phyloP scores from a whole-genome alignment of 768 basidiomycete genomes.

The Termitomyces sp. region DNA sequence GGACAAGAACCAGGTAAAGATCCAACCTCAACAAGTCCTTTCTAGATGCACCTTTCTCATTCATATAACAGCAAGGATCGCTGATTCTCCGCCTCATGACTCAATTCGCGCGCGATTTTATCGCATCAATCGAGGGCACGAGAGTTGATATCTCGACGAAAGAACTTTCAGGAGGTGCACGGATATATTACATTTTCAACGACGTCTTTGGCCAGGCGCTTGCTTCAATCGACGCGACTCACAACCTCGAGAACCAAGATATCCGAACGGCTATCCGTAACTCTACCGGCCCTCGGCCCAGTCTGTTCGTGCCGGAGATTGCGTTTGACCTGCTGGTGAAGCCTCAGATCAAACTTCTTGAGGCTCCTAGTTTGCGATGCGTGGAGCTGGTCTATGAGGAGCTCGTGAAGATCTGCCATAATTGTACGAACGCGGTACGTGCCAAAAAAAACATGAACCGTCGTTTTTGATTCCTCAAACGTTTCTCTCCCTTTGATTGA shows the following conservation, averaged over 20 bases:
- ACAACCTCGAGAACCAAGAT: constrained; percentile 88
- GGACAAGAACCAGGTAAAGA: constrained; percentile 75
- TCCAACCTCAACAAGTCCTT: background rate
- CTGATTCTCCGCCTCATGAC: constrained; percentile 96
- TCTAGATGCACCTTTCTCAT: constrained; percentile 6
- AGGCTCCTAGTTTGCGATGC: constrained; percentile 90
- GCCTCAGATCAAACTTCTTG: constrained; percentile 95
- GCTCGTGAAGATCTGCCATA: constrained; percentile 98
- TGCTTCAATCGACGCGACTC: constrained; percentile 82
- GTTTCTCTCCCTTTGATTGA: background rate
- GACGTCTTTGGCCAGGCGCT: constrained; percentile 95
- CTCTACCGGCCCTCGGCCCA: constrained; percentile 94
- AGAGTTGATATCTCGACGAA: constrained; percentile 96
- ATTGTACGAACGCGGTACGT: constrained; percentile 80
- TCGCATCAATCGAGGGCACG: constrained; percentile 96
- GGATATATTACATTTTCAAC: constrained; percentile 99
- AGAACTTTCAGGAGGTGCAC: constrained; percentile 94
- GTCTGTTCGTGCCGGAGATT: constrained; percentile 93
- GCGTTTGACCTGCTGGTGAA: constrained; percentile 97
- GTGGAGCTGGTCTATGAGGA: constrained; percentile 99
- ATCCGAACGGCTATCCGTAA: constrained; percentile 98
- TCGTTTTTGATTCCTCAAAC: background rate
- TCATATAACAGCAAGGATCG: constrained; percentile 60
- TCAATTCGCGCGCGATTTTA: constrained; percentile 94
- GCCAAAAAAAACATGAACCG: constrained; percentile 21